Percentiles rank a stretch among this genome's conserved stretches.
Conservation (phyloP, 805 yeast species). For the Zygoascus tannicola region DNA sequence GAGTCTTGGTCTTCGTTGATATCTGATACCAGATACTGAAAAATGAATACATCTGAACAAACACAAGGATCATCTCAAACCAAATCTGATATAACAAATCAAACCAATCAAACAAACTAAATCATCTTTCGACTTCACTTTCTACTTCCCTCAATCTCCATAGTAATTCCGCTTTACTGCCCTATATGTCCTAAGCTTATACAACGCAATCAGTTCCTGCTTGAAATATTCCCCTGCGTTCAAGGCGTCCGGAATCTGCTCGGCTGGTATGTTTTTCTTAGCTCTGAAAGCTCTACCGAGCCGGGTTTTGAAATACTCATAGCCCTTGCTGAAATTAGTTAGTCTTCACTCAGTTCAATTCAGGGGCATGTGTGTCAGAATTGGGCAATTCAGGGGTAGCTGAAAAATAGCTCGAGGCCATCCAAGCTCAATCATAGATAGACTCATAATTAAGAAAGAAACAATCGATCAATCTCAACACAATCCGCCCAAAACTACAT, state of each 20-base stretch:
- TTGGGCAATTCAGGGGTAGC: not conserved
- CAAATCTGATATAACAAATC: not conserved
- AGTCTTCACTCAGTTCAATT: too few species aligned
- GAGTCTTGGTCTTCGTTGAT: too few species aligned
- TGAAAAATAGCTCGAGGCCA: too few species aligned
- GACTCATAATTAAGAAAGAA: too few species aligned
- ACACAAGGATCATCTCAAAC: too few species aligned
- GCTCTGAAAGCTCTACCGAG: constrained; percentile 26
- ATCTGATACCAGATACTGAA: too few species aligned
- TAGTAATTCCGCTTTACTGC: constrained; percentile 28
- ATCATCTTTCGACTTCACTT: not conserved
- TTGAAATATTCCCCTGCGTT: constrained; percentile 31
- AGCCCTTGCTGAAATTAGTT: constrained; percentile 20
- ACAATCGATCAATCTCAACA: too few species aligned
- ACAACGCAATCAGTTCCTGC: constrained; percentile 30
- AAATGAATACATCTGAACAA: too few species aligned
- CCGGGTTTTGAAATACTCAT: constrained; percentile 21
- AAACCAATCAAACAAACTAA: not conserved
- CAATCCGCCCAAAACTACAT: too few species aligned
- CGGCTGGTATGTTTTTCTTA: constrained; percentile 19
- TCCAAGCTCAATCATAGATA: too few species aligned
- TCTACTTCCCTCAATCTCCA: too few species aligned
- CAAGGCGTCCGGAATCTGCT: constrained; percentile 26
- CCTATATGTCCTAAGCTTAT: constrained; percentile 28
- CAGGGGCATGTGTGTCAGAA: not conserved